A percentile compares a stretch with the other conserved stretches of the same genome.
Conservation (phyloP, 257 asterid genomes). For the Solanum lignicaule region DNA sequence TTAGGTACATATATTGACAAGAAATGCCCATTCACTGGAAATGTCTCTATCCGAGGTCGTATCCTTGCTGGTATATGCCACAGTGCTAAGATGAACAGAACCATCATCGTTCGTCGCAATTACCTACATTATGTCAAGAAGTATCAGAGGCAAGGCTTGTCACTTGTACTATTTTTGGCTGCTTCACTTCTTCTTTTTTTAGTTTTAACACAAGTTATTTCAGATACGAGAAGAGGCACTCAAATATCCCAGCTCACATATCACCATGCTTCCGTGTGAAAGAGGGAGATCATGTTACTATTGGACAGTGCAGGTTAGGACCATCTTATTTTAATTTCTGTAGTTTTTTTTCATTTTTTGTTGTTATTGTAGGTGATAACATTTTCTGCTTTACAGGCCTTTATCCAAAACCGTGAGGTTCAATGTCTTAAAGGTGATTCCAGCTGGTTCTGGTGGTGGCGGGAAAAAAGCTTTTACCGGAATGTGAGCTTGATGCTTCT, state of each 20-base stretch:
- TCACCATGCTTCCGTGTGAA: conserved; percentile 34
- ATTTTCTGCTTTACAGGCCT: conserved; percentile 10
- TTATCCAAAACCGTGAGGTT: conserved; percentile 34
- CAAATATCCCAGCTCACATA: conserved; percentile 32
- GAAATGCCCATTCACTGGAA: neutral
- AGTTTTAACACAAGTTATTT: neutral
- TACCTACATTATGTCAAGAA: neutral
- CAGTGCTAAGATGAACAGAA: neutral
- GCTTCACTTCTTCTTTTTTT: neutral
- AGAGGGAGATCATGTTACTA: conserved; percentile 34
- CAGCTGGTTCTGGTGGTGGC: conserved; percentile 28
- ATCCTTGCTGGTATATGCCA: neutral
- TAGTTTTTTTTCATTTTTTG: neutral
- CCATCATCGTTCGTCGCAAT: neutral
- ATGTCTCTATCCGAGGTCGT: neutral
- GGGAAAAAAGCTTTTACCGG: conserved; percentile 13
- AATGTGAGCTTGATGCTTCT: neutral
- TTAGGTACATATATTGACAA: neutral
- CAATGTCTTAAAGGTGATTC: conserved; percentile 31
- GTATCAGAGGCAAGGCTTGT: neutral
- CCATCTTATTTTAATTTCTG: neutral
- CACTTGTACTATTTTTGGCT: too few relatives aligned
- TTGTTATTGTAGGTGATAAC: neutral
- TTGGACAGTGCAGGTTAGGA: conserved; percentile 34
- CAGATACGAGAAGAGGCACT: conserved; percentile 39